Evolutionary conservation across 257 asterid genomes (phyloP), one percentile per base, ranked within the genome.

Genomic region (Solanum rostratum): DNA sequence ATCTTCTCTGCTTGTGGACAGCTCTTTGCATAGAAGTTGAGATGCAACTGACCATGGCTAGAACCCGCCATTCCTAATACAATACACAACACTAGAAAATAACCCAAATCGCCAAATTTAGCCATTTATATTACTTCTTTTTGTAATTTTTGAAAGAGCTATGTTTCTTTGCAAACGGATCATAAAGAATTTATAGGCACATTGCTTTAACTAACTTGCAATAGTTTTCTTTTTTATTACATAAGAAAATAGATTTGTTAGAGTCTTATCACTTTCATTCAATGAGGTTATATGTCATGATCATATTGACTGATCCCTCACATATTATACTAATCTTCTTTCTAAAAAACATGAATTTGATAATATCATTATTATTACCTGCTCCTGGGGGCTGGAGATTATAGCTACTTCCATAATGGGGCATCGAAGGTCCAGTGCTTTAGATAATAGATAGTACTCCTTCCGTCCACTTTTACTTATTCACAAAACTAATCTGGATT

Each of bases 11-110:
- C 66, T 59, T 59, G 66, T 7, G 66, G 66, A n/a, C 70, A 22
- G 19, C 19, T 62, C 33, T 27, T 65, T 7, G 45, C 22, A 65
- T 65, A 30, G 12, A 65, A 30, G 87, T 91, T 87, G 88, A 88
- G 19, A 86, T 85, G 49, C 29, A 93, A 45, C 79, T 88, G 91
- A 69, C 90, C 97, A 66, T 84, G 46, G 69, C 85, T 66, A 66
- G 81, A 80, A 69, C 70, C 84, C 10, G 83, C 41, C 22, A 86
- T 13, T 37, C 87, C 90, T 10, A 88, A 45, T n/a, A n/a, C 2
- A 16, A 86, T 4, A 50, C 41, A 73, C 85, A 89, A 33, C 10
- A 85, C 45, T 45, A 70, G 65, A 62, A 85, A 45, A 73, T n/a
- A 63, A 46, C 79, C 20, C 52, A 55, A 37, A 30, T 18, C 50